These are phyloP conservation scores for Rhododendron williamsianum DNA, from an alignment of 148 eudicot species.

Conservation along the genomic window DNA sequence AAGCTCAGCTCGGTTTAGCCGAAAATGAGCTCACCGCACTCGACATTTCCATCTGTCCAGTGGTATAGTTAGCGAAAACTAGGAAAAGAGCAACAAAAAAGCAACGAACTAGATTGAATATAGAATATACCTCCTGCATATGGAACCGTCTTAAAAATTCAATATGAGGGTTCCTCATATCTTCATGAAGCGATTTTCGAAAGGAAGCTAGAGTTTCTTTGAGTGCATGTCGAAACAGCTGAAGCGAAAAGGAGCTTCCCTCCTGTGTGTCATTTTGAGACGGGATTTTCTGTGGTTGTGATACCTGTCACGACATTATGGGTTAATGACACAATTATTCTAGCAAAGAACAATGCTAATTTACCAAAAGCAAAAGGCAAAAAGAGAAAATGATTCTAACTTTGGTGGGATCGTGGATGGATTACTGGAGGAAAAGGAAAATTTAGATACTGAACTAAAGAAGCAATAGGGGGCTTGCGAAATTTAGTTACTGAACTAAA, in stretches of 20 bases:
- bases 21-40: slow-evolving; percentile 46
- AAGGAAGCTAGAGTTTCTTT: slow-evolving; percentile 89
- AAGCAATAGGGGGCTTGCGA: no score
- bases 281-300: slow-evolving; percentile 34
- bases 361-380: neutral
- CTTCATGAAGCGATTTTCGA: slow-evolving; percentile 86
- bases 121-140: slow-evolving; percentile 74
- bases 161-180: slow-evolving; percentile 84
- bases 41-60: slow-evolving; percentile 63
- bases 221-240: slow-evolving; percentile 83
- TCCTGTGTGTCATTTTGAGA: slow-evolving; percentile 56
- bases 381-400: neutral
- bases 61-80: neutral
- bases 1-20: slow-evolving; percentile 64
- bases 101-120: neutral
- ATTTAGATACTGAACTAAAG: no score
- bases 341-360: neutral
- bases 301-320: slow-evolving; percentile 37
- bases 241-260: slow-evolving; percentile 77
- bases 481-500: no score
- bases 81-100: neutral
- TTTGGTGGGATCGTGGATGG: neutral
- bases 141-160: slow-evolving; percentile 88
- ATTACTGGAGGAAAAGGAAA: neutral
- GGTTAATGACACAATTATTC: neutral